Base-by-base conservation (phyloP, 176 grass and related monocot species). In the Calamus simplicifolius region DNA sequence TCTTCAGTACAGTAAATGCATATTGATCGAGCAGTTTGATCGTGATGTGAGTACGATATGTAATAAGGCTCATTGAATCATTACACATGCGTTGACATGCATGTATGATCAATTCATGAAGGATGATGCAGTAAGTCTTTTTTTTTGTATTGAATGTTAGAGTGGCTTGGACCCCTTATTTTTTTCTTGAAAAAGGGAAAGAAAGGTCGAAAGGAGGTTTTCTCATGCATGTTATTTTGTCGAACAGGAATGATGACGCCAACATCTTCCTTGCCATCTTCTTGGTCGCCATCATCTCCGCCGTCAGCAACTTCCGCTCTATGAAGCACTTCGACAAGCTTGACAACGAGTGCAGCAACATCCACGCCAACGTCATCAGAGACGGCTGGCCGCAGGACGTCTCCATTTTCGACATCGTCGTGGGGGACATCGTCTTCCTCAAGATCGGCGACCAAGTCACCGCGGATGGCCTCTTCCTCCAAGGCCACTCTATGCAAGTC, bases 401-500 rank as follows among this genome's bases (percentile, higher is more conserved):
- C 16, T 56, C 25, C 52, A 56, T 68, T 27, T 56, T 38, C 65
- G 65, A 68, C 29, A n/a, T 68, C 17, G 65, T 68, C 3, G 65
- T 68, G 12, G 51, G 64, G 2, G 65, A 55, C 12, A 12, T 55
- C n/a, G 18, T 68, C 51, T 19, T 29, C 25, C 26, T 66, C 17
- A 68, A 68, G 18, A 68, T 68, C 27, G 65, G 65, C 12, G 65
- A 68, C n/a, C 65, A 68, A n/a, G 65, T 67, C 3, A 51, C 50
- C 16, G 51, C 51, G 8, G 51, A 67, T 4, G 51, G 64, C 25
- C 4, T 67, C 64, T 67, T 67, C 63, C 50, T 66, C 10, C 23
- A 66, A 4, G 64, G 65, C 25, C 65, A 68, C 6, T 68, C 65
- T 35, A n/a, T 68, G 17, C 62, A 73, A 71, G 60, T 88, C 50